phyloP scores from a whole-genome alignment of 2,329 filamentous ascomycete genomes.

The Colletotrichum graminicola region DNA sequence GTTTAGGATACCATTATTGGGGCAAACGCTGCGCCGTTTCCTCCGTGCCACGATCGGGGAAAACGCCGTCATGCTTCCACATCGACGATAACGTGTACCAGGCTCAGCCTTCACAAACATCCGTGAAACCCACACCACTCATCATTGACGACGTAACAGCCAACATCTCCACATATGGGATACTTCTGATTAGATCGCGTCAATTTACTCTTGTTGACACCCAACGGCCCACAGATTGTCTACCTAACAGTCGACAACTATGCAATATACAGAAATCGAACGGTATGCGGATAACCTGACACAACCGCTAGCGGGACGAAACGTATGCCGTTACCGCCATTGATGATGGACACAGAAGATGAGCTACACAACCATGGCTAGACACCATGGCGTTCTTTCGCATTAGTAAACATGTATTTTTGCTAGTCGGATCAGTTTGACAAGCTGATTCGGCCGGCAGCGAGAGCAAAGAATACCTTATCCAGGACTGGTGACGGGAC shows the following conservation, averaged over 20 bases:
- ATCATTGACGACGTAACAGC: slow-evolving; percentile 13
- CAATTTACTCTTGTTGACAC: slow-evolving; percentile 2
- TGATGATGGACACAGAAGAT: not conserved
- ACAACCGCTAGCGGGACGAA: not conserved
- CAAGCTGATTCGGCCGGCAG: slow-evolving; percentile 57
- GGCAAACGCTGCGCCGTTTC: slow-evolving; percentile 56
- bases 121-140: slow-evolving; percentile 15
- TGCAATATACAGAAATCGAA: not conserved
- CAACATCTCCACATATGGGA: slow-evolving; percentile 19
- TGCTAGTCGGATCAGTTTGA: slow-evolving; percentile 46
- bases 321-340: not conserved
- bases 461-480: slow-evolving; percentile 43
- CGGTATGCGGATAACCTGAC: not conserved
- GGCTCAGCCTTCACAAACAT: slow-evolving; percentile 27
- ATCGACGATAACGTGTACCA: not conserved
- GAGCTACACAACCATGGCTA: not conserved
- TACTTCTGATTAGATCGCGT: not conserved
- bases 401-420: not conserved
- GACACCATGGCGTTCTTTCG: not conserved
- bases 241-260: not conserved
- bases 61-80: slow-evolving; percentile 25
- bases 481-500: slow-evolving; percentile 46
- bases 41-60: not conserved
- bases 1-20: slow-evolving; percentile 56
- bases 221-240: slow-evolving; percentile 11